A percentile compares a stretch with the other conserved stretches of the same genome.
phyloP scores from a whole-genome alignment of 2,329 filamentous ascomycete genomes.

The Ophiostoma ips region DNA sequence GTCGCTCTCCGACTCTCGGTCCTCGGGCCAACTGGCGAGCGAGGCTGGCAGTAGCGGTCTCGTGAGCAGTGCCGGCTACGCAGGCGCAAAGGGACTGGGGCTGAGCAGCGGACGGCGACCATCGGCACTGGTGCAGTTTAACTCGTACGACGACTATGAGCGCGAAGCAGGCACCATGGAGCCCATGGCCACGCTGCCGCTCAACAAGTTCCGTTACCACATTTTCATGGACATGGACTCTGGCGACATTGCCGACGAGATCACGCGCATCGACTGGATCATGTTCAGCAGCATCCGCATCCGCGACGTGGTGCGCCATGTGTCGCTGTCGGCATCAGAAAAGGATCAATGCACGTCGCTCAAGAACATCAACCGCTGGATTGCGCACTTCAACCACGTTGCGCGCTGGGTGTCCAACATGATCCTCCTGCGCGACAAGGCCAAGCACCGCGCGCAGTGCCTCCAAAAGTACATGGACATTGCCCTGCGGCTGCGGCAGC shows the following conservation, averaged over 20 bases:
- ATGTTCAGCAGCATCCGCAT: constrained; percentile 94
- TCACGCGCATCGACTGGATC: constrained; percentile 94
- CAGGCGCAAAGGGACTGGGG: not conserved
- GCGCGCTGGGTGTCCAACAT: constrained; percentile 73
- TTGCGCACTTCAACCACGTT: constrained; percentile 78
- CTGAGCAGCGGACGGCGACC: not conserved
- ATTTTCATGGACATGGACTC: constrained; percentile 78
- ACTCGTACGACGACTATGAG: constrained; percentile 66
- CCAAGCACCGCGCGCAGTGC: constrained; percentile 83
- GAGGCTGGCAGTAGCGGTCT: constrained; percentile 2
- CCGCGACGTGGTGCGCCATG: constrained; percentile 83
- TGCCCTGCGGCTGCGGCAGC: constrained; percentile 67
- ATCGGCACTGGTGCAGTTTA: constrained; percentile 38
- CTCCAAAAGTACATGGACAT: constrained; percentile 94
- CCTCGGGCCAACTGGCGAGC: constrained; percentile 27
- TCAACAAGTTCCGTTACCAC: constrained; percentile 80
- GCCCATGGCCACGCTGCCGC: constrained; percentile 51
- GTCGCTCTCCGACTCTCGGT: constrained; percentile 32
- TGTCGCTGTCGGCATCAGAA: constrained; percentile 57
- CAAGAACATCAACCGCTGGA: constrained; percentile 86
- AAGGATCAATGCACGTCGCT: constrained; percentile 65
- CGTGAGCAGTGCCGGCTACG: not conserved
- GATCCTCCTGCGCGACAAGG: constrained; percentile 81
- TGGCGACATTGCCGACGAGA: constrained; percentile 75
- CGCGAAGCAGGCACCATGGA: constrained; percentile 60